Evolutionary conservation across 139 green algal genomes (phyloP).

Genomic region (Chlorella sp.): DNA sequence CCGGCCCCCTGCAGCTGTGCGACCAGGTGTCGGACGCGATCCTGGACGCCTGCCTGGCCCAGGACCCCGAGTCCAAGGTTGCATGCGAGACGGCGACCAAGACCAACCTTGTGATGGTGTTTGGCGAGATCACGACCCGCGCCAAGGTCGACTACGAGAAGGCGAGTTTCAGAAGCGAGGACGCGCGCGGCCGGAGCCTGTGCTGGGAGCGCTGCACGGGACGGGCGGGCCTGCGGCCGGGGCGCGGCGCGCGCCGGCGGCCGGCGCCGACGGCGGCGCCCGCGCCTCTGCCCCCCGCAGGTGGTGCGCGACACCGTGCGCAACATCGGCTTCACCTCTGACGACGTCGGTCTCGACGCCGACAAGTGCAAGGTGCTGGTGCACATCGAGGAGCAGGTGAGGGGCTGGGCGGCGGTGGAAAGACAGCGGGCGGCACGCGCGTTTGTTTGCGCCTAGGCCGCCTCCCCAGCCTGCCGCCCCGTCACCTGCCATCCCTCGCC

Average conservation of each 20-base stretch:
- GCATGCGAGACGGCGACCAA: conserved; percentile 99
- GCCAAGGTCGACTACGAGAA: conserved; percentile 99
- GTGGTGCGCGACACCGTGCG: conserved; percentile 71
- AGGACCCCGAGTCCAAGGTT: conserved; percentile 96
- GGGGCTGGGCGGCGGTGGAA: too few species aligned
- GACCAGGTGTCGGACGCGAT: conserved; percentile 97
- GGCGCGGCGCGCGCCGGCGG: too few species aligned
- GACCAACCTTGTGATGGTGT: conserved; percentile 99
- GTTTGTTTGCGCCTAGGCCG: too few species aligned
- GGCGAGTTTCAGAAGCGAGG: too few species aligned
- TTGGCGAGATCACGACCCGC: conserved; percentile 99
- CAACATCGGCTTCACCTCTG: conserved; percentile 95
- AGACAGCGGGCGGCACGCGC: too few species aligned
- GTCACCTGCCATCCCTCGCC: too few species aligned
- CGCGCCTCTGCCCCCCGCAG: too few species aligned
- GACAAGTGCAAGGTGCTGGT: conserved; percentile 99
- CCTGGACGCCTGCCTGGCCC: conserved; percentile 95
- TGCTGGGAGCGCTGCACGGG: too few species aligned
- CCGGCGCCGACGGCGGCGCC: too few species aligned
- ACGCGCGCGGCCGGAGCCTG: too few species aligned
- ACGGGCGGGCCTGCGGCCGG: too few species aligned
- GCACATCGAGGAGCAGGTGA: conserved; percentile 98
- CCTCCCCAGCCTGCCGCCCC: too few species aligned
- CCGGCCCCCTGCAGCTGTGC: background rate
- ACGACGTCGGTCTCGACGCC: conserved; percentile 92